Evolutionary conservation across 2,329 filamentous ascomycete genomes (phyloP).

Genomic region (Verticillium isaacii): DNA sequence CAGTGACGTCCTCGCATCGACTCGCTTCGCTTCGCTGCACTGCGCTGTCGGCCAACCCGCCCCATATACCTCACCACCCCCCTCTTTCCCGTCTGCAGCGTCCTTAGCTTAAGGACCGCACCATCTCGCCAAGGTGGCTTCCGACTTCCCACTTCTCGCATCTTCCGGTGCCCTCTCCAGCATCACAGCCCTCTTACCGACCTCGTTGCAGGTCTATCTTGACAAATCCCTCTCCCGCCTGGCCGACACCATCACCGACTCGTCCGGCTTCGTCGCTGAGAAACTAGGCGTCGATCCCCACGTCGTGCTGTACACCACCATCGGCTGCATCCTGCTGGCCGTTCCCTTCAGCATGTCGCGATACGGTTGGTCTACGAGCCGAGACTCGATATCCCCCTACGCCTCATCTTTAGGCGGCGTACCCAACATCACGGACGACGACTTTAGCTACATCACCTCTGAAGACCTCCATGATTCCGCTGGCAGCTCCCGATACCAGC

Average conservation of each 20-base stretch:
- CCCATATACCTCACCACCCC: neutral
- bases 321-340: slow-evolving; percentile 42
- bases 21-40: neutral
- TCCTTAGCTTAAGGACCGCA: slow-evolving; percentile 16
- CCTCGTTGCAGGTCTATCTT: slow-evolving; percentile 47
- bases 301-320: slow-evolving; percentile 44
- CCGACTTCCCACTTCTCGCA: slow-evolving; percentile 51
- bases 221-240: slow-evolving; percentile 47
- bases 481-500: slow-evolving; percentile 35
- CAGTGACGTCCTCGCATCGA: neutral
- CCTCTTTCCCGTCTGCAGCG: slow-evolving; percentile 4
- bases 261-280: slow-evolving; percentile 46
- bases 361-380: slow-evolving; percentile 43
- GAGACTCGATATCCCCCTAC: slow-evolving; percentile 48
- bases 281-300: slow-evolving; percentile 45
- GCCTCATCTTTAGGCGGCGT: slow-evolving; percentile 40
- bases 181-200: slow-evolving; percentile 45
- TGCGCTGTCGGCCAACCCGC: neutral
- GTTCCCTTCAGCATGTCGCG: slow-evolving; percentile 50
- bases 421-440: slow-evolving; percentile 66
- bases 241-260: slow-evolving; percentile 39
- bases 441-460: slow-evolving; percentile 80
- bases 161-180: slow-evolving; percentile 60
- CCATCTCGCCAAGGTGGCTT: slow-evolving; percentile 56
- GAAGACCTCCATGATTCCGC: slow-evolving; percentile 56